Evolutionary conservation across 257 asterid species (phyloP).

Genomic region (Solanum rostratum): DNA sequence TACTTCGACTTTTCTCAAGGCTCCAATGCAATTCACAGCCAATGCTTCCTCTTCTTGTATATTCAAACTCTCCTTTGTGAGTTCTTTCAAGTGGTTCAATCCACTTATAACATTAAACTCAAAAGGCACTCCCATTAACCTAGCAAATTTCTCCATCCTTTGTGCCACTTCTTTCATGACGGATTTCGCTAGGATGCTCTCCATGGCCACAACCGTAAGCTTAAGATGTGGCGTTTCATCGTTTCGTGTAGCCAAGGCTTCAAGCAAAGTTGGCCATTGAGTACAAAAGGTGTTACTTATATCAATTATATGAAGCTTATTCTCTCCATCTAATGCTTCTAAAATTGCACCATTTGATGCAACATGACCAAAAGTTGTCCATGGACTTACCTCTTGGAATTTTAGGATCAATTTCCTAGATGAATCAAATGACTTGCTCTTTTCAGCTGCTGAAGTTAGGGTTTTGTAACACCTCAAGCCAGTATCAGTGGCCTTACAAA

Average conservation of each 20-base stretch:
- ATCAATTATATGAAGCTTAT: slow-evolving; percentile 63
- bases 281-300: slow-evolving; percentile 78
- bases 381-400: slow-evolving; percentile 91
- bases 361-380: slow-evolving; percentile 94
- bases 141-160: slow-evolving; percentile 74
- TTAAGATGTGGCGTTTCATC: slow-evolving; percentile 70
- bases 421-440: slow-evolving; percentile 54
- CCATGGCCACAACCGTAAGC: slow-evolving; percentile 50
- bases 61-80: slow-evolving; percentile 37
- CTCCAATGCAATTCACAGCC: slow-evolving; percentile 60
- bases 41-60: slow-evolving; percentile 58
- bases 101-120: slow-evolving; percentile 45
- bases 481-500: slow-evolving; percentile 61
- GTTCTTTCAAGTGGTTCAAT: slow-evolving; percentile 25
- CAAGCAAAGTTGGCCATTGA: slow-evolving; percentile 89
- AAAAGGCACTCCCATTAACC: slow-evolving; percentile 96
- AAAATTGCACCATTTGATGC: slow-evolving; percentile 84
- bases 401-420: slow-evolving; percentile 41
- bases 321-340: slow-evolving; percentile 70
- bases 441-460: slow-evolving; percentile 48
- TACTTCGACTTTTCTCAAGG: slow-evolving; percentile 23
- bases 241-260: slow-evolving; percentile 64
- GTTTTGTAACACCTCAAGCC: slow-evolving; percentile 59
- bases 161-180: slow-evolving; percentile 72
- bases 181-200: slow-evolving; percentile 18